A percentile compares a stretch with the other conserved stretches of the same genome.
Evolutionary conservation across 1,139 yeast species (phyloP).

Genomic region (Yamadazyma dushanensis): DNA sequence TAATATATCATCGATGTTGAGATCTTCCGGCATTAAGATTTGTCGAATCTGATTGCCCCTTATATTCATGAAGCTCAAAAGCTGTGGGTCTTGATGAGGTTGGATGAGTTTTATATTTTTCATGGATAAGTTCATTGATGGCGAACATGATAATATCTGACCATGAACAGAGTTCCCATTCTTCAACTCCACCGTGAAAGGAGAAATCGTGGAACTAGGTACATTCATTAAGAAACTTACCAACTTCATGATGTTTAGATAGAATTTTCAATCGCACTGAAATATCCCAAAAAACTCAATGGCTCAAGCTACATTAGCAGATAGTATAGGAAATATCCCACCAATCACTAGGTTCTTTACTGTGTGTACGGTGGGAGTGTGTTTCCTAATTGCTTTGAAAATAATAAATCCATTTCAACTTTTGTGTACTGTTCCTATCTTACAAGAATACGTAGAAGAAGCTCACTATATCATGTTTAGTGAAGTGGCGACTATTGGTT

Average conservation of each 20-base stretch:
- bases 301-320: slow-evolving; percentile 22
- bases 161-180: slow-evolving; percentile 63
- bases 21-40: slow-evolving; percentile 81
- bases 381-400: slow-evolving; percentile 25
- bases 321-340: slow-evolving; percentile 37
- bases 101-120: slow-evolving; percentile 79
- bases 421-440: slow-evolving; percentile 4
- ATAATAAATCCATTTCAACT: slow-evolving; percentile 15
- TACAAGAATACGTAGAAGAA: not conserved
- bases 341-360: slow-evolving; percentile 51
- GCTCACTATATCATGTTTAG: slow-evolving; percentile 1
- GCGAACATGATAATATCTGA: slow-evolving; percentile 73
- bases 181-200: slow-evolving; percentile 88
- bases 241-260: slow-evolving; percentile 30
- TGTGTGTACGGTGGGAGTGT: slow-evolving; percentile 32
- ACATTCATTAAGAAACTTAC: slow-evolving; percentile 82
- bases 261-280: not conserved
- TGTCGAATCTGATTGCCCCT: slow-evolving; percentile 91
- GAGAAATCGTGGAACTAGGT: slow-evolving; percentile 64
- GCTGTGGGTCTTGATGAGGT: slow-evolving; percentile 69
- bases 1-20: slow-evolving; percentile 76
- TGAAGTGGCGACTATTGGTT: not conserved
- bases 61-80: slow-evolving; percentile 76
- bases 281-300: slow-evolving; percentile 3
- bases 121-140: slow-evolving; percentile 88